Evolutionary conservation across 139 green algal species (phyloP).

Genomic region (Coccomyxa sp.): DNA sequence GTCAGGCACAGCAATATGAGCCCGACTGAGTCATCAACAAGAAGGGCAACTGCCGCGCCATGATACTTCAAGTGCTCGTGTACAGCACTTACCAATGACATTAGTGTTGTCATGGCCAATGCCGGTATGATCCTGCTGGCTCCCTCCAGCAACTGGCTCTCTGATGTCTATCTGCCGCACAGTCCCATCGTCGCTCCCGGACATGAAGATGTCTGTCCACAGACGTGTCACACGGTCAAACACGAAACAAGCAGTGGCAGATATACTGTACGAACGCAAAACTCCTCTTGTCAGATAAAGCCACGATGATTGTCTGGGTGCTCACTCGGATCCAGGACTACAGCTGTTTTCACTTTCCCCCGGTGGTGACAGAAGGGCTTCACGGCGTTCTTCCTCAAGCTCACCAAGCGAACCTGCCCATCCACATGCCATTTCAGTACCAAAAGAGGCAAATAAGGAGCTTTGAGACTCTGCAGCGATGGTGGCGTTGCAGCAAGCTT

Average conservation of each 20-base stretch:
- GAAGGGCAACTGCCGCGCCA: background rate
- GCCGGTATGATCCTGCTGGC: background rate
- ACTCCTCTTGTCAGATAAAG: background rate
- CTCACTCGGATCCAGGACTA: conserved; percentile 4
- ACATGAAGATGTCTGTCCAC: conserved; percentile 27
- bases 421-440: background rate
- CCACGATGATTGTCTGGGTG: background rate
- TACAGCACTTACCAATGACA: background rate
- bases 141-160: background rate
- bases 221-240: background rate
- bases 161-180: conserved; percentile 28
- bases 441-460: background rate
- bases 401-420: conserved; percentile 17
- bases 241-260: background rate
- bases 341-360: conserved; percentile 13
- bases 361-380: conserved; percentile 19
- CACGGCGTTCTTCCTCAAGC: conserved; percentile 7
- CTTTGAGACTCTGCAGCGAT: too few species aligned
- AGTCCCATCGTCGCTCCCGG: conserved; percentile 34
- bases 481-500: too few species aligned
- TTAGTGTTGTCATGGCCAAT: background rate
- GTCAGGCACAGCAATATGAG: background rate
- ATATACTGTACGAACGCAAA: background rate
- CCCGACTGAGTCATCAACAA: background rate
- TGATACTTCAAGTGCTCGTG: background rate